Base-by-base conservation (phyloP, 768 basidiomycete species). In the Collybia sordida region DNA sequence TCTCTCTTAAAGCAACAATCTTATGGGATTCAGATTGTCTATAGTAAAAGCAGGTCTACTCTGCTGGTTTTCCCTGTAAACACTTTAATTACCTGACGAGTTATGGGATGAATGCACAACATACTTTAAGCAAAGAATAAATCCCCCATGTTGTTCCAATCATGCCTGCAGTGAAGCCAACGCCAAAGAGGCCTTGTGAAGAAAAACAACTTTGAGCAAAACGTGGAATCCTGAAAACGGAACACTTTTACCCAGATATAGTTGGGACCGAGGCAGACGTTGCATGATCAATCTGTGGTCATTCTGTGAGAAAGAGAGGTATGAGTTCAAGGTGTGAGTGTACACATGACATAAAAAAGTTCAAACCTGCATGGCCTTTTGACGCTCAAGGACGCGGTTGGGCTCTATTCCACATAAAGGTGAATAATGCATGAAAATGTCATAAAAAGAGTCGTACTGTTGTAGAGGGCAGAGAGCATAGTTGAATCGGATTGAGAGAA, bases 331-430 rank as follows among this genome's bases (percentile, higher is more conserved):
- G 42, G 38, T n/a, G n/a, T n/a, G 47, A 45, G 47, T 25, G 31
- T 38, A 18, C 5, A 27, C 17, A 48, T 38, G 45, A 43, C 42
- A 54, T 54, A 42, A 52, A 52, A 44, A 38, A 23, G 40, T 45
- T n/a, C 42, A 24, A 37, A 89, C 90, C 77, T 91, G 90, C 66
- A 81, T 76, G 39, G 63, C 52, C 71, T 70, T 81, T 69, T 91
- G 89, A 63, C 70, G 83, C 70, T 85, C 80, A 36, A 81, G 65
- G 53, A 89, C 76, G 47, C 64, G 64, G 73, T 91, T 88, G 57
- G 83, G 85, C 64, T 78, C 82, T 82, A 59, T 19, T 41, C 21
- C 17, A 22, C 21, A n/a, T 17, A 17, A 44, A 14, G 8, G 19
- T 49, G n/a, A 58, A 7, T 31, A 31, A 42, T 11, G 41, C 27